Evolutionary conservation across 257 asterid species (phyloP).

Genomic region (Handroanthus guayacan): DNA sequence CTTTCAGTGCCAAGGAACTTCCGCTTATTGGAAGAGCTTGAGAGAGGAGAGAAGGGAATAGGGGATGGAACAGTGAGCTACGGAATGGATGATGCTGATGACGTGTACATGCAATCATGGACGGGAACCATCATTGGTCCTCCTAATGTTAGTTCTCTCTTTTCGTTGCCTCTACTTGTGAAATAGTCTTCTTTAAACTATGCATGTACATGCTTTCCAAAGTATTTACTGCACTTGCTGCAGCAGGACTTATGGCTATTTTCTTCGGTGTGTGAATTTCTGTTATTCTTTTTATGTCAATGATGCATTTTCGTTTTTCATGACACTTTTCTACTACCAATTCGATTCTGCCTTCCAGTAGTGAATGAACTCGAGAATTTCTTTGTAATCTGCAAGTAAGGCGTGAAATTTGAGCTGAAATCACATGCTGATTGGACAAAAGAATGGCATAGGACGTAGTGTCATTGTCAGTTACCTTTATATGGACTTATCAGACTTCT

Average conservation of each 20-base stretch:
- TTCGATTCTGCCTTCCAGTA: not conserved
- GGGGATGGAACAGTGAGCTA: conserved; percentile 95
- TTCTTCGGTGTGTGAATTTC: not conserved
- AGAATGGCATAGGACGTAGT: not conserved
- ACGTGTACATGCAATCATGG: conserved; percentile 88
- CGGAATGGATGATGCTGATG: conserved; percentile 92
- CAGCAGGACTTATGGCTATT: not conserved
- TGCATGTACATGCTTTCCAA: conserved; percentile 10
- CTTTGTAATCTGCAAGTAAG: not conserved
- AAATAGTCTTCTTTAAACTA: not conserved
- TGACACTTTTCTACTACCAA: too few species aligned
- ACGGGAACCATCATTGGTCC: conserved; percentile 93
- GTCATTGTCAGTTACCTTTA: not conserved
- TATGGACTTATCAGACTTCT: not conserved
- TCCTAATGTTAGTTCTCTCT: conserved; percentile 65
- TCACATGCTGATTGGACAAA: not conserved
- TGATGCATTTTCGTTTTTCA: not conserved
- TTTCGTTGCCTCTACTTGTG: not conserved
- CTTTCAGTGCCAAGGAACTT: conserved; percentile 80
- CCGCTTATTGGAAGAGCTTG: conserved; percentile 86
- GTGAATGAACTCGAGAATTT: not conserved
- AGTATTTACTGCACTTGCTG: not conserved
- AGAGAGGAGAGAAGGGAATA: conserved; percentile 91
- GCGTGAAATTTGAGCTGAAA: conserved; percentile 1
- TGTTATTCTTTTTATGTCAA: not conserved